Evolutionary conservation across 2,329 filamentous ascomycete genomes (phyloP).

Genomic region (Sporothrix globosa): DNA sequence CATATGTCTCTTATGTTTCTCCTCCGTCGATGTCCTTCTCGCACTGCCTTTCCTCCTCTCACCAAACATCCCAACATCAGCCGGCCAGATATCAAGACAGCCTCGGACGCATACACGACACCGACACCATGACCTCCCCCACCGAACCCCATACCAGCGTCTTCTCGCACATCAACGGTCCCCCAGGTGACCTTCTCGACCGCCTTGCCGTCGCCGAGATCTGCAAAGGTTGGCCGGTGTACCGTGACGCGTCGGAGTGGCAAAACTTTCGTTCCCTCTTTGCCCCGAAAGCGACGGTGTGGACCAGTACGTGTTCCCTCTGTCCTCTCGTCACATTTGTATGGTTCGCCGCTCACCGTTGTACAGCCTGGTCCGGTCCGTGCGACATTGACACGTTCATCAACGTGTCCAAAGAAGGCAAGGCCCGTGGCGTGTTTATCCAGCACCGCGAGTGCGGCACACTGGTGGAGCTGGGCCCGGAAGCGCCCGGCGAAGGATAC

Average conservation of each 20-base stretch:
- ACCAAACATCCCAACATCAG: too few relatives aligned
- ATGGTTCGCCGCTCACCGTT: conserved; percentile 16
- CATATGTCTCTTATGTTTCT: too few relatives aligned
- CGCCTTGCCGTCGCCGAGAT: conserved; percentile 54
- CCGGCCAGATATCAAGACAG: too few relatives aligned
- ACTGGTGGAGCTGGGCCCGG: conserved; percentile 35
- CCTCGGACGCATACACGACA: too few relatives aligned
- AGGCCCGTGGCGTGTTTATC: conserved; percentile 57
- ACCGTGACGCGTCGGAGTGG: conserved; percentile 57
- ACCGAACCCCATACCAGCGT: conserved; percentile 41
- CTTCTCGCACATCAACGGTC: conserved; percentile 53
- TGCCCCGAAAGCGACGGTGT: conserved; percentile 51
- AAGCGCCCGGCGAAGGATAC: conserved; percentile 29
- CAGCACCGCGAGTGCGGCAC: conserved; percentile 55
- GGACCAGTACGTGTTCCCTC: conserved; percentile 49
- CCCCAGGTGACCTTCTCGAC: conserved; percentile 47
- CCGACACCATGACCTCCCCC: conserved; percentile 27
- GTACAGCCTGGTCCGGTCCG: conserved; percentile 52
- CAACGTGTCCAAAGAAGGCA: conserved; percentile 53
- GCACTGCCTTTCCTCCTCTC: background rate
- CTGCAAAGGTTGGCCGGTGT: conserved; percentile 59
- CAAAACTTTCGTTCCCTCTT: conserved; percentile 56
- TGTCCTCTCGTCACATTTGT: background rate
- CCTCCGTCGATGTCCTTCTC: too few relatives aligned
- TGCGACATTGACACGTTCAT: conserved; percentile 53